Evolutionary conservation across 352 stramenopile species (phyloP).

Genomic region (Globisporangium paroecandrum): DNA sequence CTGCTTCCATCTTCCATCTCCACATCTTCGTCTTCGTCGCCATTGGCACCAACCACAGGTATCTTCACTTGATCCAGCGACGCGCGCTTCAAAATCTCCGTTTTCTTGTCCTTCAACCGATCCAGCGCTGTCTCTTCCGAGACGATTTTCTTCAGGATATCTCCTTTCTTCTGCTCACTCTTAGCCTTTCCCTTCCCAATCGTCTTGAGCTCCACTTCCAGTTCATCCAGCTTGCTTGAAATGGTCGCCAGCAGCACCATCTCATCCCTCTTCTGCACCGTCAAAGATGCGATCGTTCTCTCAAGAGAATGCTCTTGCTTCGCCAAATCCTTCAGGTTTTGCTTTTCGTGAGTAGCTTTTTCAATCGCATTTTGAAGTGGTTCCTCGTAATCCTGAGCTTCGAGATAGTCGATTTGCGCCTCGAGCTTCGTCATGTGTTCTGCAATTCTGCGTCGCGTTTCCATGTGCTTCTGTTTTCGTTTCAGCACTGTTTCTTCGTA

Average conservation of each 20-base stretch:
- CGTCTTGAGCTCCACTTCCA: constrained; percentile 61
- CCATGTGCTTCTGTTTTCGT: constrained; percentile 62
- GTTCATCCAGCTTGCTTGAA: constrained; percentile 38
- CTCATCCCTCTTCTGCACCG: constrained; percentile 72
- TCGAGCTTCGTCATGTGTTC: constrained; percentile 82
- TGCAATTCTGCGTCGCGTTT: constrained; percentile 67
- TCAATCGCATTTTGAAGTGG: constrained; percentile 47
- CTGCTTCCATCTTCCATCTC: constrained; percentile 56
- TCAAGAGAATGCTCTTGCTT: constrained; percentile 49
- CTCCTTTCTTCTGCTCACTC: constrained; percentile 57
- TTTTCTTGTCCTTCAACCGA: constrained; percentile 90
- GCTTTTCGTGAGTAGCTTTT: constrained; percentile 37
- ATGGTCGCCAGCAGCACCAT: constrained; percentile 31
- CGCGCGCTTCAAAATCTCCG: constrained; percentile 94
- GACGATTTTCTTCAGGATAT: constrained; percentile 82
- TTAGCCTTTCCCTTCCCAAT: constrained; percentile 61
- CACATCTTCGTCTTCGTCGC: constrained; percentile 43
- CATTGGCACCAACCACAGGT: constrained; percentile 37
- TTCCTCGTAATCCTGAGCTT: constrained; percentile 61
- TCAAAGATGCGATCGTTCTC: constrained; percentile 50
- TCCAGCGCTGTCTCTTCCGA: constrained; percentile 90
- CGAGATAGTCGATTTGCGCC: constrained; percentile 69
- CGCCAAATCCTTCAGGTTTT: constrained; percentile 50
- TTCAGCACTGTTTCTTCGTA: constrained; percentile 95
- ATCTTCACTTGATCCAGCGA: constrained; percentile 94